These are phyloP conservation scores for Monosiga brevicollis DNA, from an alignment of 78 protist species.

Conservation along the genomic window DNA sequence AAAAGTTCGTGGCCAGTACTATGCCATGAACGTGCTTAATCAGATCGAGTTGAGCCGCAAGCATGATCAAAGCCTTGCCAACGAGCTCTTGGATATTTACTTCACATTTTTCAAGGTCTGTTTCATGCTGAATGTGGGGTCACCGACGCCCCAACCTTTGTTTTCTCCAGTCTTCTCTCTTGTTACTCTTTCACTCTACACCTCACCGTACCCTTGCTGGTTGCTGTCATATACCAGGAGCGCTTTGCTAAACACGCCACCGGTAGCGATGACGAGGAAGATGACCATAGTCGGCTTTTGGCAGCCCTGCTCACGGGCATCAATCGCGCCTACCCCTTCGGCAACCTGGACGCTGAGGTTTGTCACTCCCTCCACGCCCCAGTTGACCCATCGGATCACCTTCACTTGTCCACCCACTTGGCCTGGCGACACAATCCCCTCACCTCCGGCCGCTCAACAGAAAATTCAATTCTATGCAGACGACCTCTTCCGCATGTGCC, in stretches of 20 bases:
- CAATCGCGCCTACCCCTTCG: slow-evolving; percentile 34
- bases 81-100: slow-evolving; percentile 11
- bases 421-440: too few species aligned
- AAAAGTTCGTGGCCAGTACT: slow-evolving; percentile 35
- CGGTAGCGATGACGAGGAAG: background rate
- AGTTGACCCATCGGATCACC: background rate
- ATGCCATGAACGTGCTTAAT: slow-evolving; percentile 14
- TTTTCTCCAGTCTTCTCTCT: too few species aligned
- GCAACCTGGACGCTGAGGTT: background rate
- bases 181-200: too few species aligned
- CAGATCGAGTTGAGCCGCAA: slow-evolving; percentile 9
- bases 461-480: background rate
- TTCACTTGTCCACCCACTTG: too few species aligned
- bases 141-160: too few species aligned
- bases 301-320: slow-evolving; percentile 33
- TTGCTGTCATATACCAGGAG: too few species aligned
- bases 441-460: background rate
- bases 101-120: slow-evolving; percentile 14
- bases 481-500: slow-evolving; percentile 23
- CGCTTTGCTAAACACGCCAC: too few species aligned
- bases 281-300: background rate
- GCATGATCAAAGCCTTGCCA: background rate
- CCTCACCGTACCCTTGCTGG: too few species aligned
- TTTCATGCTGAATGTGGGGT: background rate
- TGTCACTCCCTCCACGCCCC: background rate